Percentiles rank a stretch among this genome's conserved stretches.
phyloP scores from a whole-genome alignment of 768 basidiomycete species.

The Asterophora parasitica region DNA sequence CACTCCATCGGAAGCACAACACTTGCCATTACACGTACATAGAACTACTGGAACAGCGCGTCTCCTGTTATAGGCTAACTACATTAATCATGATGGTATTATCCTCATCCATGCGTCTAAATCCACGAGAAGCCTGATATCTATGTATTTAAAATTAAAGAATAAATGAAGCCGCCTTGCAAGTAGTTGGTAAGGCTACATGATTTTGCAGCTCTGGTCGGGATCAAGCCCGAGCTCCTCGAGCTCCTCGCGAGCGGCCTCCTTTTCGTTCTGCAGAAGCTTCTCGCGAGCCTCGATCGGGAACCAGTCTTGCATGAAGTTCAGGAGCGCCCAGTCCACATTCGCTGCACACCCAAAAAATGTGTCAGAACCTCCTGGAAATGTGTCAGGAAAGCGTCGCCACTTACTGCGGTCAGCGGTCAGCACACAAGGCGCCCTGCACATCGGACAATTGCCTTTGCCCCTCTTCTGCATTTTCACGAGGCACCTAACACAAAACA shows the following conservation, averaged over 20 bases:
- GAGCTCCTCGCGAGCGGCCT: conserved; percentile 66
- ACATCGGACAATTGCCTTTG: conserved; percentile 77
- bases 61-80: not conserved
- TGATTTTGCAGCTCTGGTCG: conserved; percentile 30
- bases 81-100: not conserved
- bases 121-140: too few species aligned
- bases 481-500: conserved; percentile 75
- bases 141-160: too few species aligned
- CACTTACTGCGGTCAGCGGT: conserved; percentile 70
- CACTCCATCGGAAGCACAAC: not conserved
- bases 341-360: conserved; percentile 43
- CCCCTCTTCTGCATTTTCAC: conserved; percentile 89
- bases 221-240: conserved; percentile 59
- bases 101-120: too few species aligned
- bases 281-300: conserved; percentile 77
- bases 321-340: conserved; percentile 72
- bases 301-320: conserved; percentile 93
- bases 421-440: conserved; percentile 72
- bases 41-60: not conserved
- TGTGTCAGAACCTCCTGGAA: not conserved
- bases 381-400: not conserved
- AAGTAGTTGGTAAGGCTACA: conserved; percentile 10
- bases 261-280: conserved; percentile 66
- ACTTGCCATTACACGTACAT: not conserved
- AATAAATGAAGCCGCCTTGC: too few species aligned